Evolutionary conservation across 352 stramenopile species (phyloP), one percentile per base, ranked within the genome.

Genomic region (Phytophthora lateralis): DNA sequence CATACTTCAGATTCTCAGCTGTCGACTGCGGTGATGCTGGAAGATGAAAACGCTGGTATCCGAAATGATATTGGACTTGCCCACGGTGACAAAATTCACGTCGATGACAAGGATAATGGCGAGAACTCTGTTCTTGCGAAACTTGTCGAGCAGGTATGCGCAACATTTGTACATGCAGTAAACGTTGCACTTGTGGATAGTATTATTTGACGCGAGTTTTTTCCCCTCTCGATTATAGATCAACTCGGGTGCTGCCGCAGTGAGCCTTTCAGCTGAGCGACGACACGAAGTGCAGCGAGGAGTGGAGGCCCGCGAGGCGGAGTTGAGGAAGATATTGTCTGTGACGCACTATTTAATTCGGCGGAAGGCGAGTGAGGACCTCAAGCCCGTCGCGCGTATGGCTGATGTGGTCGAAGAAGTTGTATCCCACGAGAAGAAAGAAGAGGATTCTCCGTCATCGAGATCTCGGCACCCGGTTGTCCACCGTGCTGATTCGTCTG

Each of bases 81-180:
- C 41, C 86, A 96, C 59, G 88, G 88, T 72, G 88, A 96, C 61
- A 96, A 96, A 65, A 93, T 96, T 57, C 86, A 96, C 49, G 83
- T 96, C 27, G 85, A 93, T 30, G 85, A 96, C 59, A 89, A 81
- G 39, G 73, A 84, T 18, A 85, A 90, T 57, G 85, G 87, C 3
- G 75, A 85, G 45, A 85, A 87, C 45, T 94, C 85, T 35, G 85
- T 94, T 11, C 64, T 96, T 9, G 85, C 78, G 3, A 93, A 90
- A 53, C 75, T 96, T 4, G 85, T 88, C 32, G 77, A 95, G 21
- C 85, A 94, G 76, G 85, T 94, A 73, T 11, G 12, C 14, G 18
- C 18, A 45, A 39, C 4, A 17, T 39, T 26, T 27, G 26, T 45
- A 3, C 21, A 24, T 24, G 1, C 21, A 24, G 39, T 45, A 42